Evolutionary conservation across 2,329 filamentous ascomycete species (phyloP), one percentile per base, ranked within the genome.

Genomic region (Teratosphaeria epicoccoides): DNA sequence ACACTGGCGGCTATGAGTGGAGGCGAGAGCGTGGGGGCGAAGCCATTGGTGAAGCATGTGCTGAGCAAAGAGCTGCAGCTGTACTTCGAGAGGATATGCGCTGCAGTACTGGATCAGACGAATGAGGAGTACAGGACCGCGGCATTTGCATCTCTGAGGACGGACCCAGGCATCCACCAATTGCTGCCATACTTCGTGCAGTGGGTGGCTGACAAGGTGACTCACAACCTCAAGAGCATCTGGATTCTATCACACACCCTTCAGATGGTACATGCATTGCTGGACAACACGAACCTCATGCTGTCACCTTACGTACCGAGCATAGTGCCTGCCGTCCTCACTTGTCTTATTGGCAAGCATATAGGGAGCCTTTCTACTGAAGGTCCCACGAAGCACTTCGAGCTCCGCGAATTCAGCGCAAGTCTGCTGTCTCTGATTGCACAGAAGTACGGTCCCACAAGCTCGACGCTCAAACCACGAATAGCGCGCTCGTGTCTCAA

Each of bases 131-230:
- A 95, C 65, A 85, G 91, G 49, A 82, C 85, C 47, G 89, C 93
- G 0, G 93, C 88, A 0, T 78, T 96, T 28, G 85, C 87, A 49
- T 94, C 88, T 24, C 81, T 98, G 23, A 79, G 85, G 47, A 86
- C 88, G 52, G 93, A 98, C 64, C 89, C 93, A 0, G 91, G 91
- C 33, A 80, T 97, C 37, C 93, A 98, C 67, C 93, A 98, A 70
- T 81, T 98, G 9, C 83, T 95, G 24, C 93, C 93, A 0, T 98
- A 98, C 71, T 96, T 97, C 63, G 85, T 95, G 54, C 89, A 94
- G 67, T 97, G 95, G 68, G 86, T 97, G 62, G 85, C 89, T 20
- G 91, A 96, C 68, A 93, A 95, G 70, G 88, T 98, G 48, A 97
- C 93, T 1, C 93, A 98, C 68, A 86, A 84, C 59, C 79, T 95